A percentile compares a stretch with the other conserved stretches of the same genome.
Conservation (phyloP, 192 early-diverging fungal species). For the Coemansia biformis region DNA sequence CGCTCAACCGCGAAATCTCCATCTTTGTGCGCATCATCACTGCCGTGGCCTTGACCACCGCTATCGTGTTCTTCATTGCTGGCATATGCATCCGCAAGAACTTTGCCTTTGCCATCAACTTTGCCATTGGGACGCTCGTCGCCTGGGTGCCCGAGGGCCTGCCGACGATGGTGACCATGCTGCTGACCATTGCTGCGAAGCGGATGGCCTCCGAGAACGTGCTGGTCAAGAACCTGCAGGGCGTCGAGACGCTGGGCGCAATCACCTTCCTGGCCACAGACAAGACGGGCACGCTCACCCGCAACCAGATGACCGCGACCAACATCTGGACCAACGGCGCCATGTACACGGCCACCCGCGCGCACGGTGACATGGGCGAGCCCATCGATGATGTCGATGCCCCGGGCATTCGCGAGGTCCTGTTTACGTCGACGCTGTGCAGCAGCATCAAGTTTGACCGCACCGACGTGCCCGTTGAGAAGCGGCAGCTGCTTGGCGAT, state of each 20-base stretch:
- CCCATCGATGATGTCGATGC: slow-evolving; percentile 51
- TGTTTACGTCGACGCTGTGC: slow-evolving; percentile 77
- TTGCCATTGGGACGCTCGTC: slow-evolving; percentile 85
- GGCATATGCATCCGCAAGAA: slow-evolving; percentile 57
- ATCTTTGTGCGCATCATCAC: slow-evolving; percentile 84
- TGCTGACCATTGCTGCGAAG: slow-evolving; percentile 92
- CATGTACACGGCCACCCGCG: slow-evolving; percentile 58
- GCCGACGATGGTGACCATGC: slow-evolving; percentile 88
- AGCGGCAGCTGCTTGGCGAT: slow-evolving; percentile 83
- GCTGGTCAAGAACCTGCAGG: slow-evolving; percentile 92
- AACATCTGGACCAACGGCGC: slow-evolving; percentile 78
- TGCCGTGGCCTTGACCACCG: slow-evolving; percentile 66
- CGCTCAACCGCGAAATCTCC: slow-evolving; percentile 72
- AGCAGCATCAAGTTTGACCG: slow-evolving; percentile 86
- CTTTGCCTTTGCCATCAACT: slow-evolving; percentile 70
- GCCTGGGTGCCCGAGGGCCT: slow-evolving; percentile 94
- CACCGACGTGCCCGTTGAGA: slow-evolving; percentile 75
- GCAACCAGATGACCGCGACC: slow-evolving; percentile 95
- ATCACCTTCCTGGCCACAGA: slow-evolving; percentile 95
- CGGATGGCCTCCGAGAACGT: slow-evolving; percentile 86
- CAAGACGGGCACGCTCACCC: slow-evolving; percentile 95
- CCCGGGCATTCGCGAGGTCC: slow-evolving; percentile 67
- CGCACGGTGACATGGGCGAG: slow-evolving; percentile 42
- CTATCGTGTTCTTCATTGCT: slow-evolving; percentile 79
- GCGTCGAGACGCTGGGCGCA: slow-evolving; percentile 95